These are phyloP conservation scores for Ulvella scutata DNA, from an alignment of 139 green algal species.

Conservation along the genomic window DNA sequence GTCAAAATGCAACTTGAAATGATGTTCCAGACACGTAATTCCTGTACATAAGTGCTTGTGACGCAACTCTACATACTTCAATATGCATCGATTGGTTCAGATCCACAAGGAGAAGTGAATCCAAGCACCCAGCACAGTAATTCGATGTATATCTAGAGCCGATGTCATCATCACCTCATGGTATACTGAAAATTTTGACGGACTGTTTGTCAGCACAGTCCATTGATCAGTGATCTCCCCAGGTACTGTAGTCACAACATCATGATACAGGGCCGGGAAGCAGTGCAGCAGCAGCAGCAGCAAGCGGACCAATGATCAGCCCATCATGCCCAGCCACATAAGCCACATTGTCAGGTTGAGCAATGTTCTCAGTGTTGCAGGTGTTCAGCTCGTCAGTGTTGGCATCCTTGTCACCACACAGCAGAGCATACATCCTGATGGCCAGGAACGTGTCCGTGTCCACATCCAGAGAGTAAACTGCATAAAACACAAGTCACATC, in stretches of 20 bases:
- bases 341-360: conserved; percentile 22
- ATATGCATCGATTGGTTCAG: too few species aligned
- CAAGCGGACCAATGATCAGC: conserved; percentile 24
- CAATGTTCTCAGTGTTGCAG: conserved; percentile 12
- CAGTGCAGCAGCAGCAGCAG: conserved; percentile 3
- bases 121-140: too few species aligned
- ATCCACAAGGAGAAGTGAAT: too few species aligned
- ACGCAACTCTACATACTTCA: too few species aligned
- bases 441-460: conserved; percentile 6
- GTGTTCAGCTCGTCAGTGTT: conserved; percentile 7
- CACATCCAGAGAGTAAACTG: conserved; percentile 14
- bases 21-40: not conserved
- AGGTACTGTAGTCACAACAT: too few species aligned
- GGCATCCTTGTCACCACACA: not conserved
- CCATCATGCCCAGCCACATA: conserved; percentile 12
- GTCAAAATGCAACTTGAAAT: not conserved
- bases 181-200: too few species aligned
- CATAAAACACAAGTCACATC: too few species aligned
- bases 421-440: not conserved
- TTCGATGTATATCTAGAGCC: too few species aligned
- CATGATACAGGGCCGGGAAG: too few species aligned
- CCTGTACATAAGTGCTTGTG: too few species aligned
- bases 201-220: too few species aligned
- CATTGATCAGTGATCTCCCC: conserved; percentile 18
- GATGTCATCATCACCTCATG: too few species aligned